Evolutionary conservation across 495 filamentous ascomycete genomes (phyloP).

Genomic region (Chlorociboria aeruginascens): DNA sequence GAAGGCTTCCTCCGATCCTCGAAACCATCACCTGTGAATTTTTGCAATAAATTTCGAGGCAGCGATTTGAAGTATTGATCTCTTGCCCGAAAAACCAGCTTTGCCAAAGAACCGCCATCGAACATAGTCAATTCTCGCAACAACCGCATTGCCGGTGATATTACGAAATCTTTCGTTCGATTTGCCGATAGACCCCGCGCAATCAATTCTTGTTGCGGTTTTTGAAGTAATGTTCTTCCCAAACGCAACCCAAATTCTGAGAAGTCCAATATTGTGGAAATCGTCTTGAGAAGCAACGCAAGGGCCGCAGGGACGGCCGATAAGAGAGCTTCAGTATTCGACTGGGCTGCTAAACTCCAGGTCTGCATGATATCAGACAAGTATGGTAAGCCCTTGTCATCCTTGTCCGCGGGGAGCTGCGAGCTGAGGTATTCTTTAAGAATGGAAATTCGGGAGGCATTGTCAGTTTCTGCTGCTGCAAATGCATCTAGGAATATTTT

Average conservation of each 20-base stretch:
- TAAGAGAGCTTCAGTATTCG: conserved; percentile 61
- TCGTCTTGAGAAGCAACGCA: conserved; percentile 59
- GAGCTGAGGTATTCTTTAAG: conserved; percentile 63
- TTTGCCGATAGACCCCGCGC: conserved; percentile 58
- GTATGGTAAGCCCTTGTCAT: conserved; percentile 45
- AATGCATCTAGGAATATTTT: conserved; percentile 64
- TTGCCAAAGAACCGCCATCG: conserved; percentile 68
- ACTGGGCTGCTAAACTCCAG: conserved; percentile 63
- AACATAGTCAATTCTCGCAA: conserved; percentile 67
- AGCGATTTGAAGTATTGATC: conserved; percentile 64
- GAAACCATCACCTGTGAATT: conserved; percentile 36
- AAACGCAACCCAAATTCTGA: conserved; percentile 56
- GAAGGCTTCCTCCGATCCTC: conserved; percentile 51
- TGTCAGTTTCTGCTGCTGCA: conserved; percentile 34
- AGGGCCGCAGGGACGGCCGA: conserved; percentile 65
- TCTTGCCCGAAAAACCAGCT: conserved; percentile 53
- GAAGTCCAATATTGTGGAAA: conserved; percentile 59
- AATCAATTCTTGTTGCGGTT: conserved; percentile 59
- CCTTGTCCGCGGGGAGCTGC: conserved; percentile 41
- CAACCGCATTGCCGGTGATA: conserved; percentile 70
- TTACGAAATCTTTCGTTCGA: conserved; percentile 69
- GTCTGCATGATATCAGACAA: conserved; percentile 64
- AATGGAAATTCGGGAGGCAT: conserved; percentile 41
- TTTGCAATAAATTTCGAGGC: conserved; percentile 44
- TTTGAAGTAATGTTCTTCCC: conserved; percentile 61